Evolutionary conservation across 257 asterid species (phyloP).

Genomic region (Nicotiana tabacum): DNA sequence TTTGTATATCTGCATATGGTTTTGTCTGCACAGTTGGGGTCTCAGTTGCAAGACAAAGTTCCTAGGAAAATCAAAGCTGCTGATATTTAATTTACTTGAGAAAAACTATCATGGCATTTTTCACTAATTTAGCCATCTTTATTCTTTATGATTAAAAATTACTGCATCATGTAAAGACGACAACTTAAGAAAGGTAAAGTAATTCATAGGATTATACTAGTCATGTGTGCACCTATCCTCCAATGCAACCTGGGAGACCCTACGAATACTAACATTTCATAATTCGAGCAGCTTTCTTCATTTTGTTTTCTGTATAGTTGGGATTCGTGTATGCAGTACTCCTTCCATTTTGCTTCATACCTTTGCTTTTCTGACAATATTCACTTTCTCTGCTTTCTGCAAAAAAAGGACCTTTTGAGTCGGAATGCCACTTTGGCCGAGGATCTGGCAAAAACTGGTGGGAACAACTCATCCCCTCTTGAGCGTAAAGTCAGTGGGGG

Average conservation of each 20-base stretch:
- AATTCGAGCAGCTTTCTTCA: not conserved
- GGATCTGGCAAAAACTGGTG: constrained; percentile 69
- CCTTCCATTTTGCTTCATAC: not conserved
- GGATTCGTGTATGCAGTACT: not conserved
- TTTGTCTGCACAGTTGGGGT: not conserved
- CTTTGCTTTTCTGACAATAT: constrained; percentile 1
- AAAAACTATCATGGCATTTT: not conserved
- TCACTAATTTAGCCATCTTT: not conserved
- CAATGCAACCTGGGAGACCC: not conserved
- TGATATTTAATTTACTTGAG: not conserved
- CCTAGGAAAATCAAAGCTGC: not conserved
- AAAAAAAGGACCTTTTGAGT: constrained; percentile 71
- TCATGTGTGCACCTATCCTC: not conserved
- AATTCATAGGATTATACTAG: not conserved
- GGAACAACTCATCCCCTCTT: constrained; percentile 39
- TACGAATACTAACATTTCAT: not conserved
- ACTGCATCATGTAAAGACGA: not conserved
- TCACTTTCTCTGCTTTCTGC: not conserved
- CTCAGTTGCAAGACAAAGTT: not conserved
- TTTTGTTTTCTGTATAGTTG: not conserved
- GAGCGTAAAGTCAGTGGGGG: constrained; percentile 48
- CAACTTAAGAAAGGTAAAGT: not conserved
- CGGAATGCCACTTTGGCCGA: constrained; percentile 80
- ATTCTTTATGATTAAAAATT: not conserved
- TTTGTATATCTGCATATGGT: not conserved